Percentiles rank a stretch among this genome's conserved stretches.
Evolutionary conservation across 2,329 filamentous ascomycete species (phyloP).

Genomic region (Aspergillus chevalieri): DNA sequence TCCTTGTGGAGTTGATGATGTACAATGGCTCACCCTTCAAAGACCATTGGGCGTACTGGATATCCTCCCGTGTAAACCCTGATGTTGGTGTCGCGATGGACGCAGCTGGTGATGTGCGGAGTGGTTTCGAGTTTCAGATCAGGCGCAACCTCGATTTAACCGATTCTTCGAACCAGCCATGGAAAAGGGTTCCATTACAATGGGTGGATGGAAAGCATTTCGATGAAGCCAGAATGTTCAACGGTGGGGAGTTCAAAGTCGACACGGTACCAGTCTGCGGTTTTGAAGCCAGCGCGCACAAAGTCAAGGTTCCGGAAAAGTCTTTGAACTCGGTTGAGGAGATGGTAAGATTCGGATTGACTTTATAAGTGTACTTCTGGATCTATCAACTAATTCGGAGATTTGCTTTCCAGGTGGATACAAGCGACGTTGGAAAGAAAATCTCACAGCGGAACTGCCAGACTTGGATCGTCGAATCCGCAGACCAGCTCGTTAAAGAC

Average conservation of each 20-base stretch:
- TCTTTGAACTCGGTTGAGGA: constrained; percentile 11
- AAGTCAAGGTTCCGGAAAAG: constrained; percentile 9
- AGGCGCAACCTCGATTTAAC: constrained; percentile 22
- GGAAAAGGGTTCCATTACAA: constrained; percentile 22
- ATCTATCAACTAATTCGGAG: too few species aligned
- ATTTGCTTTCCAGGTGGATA: too few species aligned
- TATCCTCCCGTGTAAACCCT: constrained; percentile 12
- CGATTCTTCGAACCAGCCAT: constrained; percentile 7
- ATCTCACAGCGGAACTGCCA: constrained; percentile 29
- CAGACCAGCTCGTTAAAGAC: constrained; percentile 22
- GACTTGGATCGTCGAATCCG: constrained; percentile 33
- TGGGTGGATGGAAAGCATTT: constrained; percentile 22
- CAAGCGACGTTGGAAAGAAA: constrained; percentile 7
- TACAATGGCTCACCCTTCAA: constrained; percentile 31
- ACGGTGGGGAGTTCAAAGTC: constrained; percentile 12
- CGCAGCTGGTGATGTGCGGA: constrained; percentile 27
- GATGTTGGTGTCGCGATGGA: constrained; percentile 24
- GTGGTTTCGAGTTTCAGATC: constrained; percentile 26
- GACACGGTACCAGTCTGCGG: constrained; percentile 18
- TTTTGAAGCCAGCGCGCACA: constrained; percentile 20
- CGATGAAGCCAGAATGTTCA: constrained; percentile 20
- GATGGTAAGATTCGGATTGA: not conserved
- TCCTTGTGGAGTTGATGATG: constrained; percentile 25
- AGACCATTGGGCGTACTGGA: constrained; percentile 33
- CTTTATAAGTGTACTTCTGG: too few species aligned